Conservation (phyloP, 148 eudicot genomes). For the Silene uniflora region DNA sequence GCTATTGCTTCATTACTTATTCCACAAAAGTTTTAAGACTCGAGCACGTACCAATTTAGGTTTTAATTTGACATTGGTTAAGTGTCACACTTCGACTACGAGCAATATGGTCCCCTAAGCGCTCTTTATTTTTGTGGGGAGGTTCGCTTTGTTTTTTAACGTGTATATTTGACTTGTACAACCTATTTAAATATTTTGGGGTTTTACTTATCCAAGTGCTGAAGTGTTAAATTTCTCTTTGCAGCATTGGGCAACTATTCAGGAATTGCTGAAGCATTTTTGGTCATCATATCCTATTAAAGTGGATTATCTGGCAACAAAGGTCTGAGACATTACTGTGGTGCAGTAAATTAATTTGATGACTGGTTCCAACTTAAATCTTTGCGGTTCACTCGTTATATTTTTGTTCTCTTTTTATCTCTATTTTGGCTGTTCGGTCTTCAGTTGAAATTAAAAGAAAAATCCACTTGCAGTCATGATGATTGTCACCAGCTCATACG, state of each 20-base stretch:
- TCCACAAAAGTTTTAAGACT: background rate
- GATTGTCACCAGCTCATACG: background rate
- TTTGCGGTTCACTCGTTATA: background rate
- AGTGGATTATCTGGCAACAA: conserved; percentile 53
- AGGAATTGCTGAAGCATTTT: conserved; percentile 91
- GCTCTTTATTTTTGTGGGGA: background rate
- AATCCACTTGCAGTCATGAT: background rate
- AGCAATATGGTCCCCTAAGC: background rate
- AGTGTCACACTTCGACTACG: background rate
- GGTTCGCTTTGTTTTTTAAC: conserved; percentile 3
- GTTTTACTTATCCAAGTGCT: conserved; percentile 9
- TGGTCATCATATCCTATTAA: conserved; percentile 98
- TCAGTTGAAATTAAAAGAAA: background rate
- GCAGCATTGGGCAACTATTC: conserved; percentile 93
- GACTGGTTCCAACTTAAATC: background rate
- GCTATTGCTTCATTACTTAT: background rate
- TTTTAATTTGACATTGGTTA: background rate
- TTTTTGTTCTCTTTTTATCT: background rate
- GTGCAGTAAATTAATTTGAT: background rate
- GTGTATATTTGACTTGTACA: background rate
- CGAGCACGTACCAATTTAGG: background rate
- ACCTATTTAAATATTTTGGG: background rate
- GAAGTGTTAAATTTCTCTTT: conserved; percentile 38
- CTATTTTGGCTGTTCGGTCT: background rate
- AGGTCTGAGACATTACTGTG: conserved; percentile 44